phyloP scores from a whole-genome alignment of 495 filamentous ascomycete genomes.

The Penicillium silybi region DNA sequence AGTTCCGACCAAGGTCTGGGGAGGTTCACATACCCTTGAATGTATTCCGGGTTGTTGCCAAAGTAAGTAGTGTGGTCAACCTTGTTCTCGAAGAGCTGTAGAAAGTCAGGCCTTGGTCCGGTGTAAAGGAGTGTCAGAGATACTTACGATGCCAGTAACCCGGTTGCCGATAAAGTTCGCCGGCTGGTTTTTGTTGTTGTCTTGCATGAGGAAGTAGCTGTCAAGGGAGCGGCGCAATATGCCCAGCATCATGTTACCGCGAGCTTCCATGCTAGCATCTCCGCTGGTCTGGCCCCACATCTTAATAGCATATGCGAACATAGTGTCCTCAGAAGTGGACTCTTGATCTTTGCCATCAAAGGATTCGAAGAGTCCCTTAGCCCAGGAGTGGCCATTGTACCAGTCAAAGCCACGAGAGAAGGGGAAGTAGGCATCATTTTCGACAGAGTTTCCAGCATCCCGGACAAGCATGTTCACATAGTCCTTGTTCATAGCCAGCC shows the following conservation, averaged over 20 bases:
- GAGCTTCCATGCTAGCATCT: constrained; percentile 77
- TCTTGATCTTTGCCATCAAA: constrained; percentile 91
- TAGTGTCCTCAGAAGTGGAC: constrained; percentile 83
- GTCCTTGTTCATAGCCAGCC: constrained; percentile 67
- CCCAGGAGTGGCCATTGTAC: constrained; percentile 95
- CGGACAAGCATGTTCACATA: constrained; percentile 79
- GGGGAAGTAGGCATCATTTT: constrained; percentile 72
- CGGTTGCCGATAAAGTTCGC: constrained; percentile 74
- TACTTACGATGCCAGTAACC: constrained; percentile 74
- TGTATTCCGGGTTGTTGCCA: constrained; percentile 71
- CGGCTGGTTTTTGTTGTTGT: constrained; percentile 71
- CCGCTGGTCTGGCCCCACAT: constrained; percentile 83
- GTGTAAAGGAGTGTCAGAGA: not conserved
- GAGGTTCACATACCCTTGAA: constrained; percentile 60
- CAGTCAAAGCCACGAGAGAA: constrained; percentile 88
- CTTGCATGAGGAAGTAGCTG: constrained; percentile 76
- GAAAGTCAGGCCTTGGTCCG: constrained; percentile 9
- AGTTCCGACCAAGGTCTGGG: not conserved
- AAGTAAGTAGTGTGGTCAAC: constrained; percentile 95
- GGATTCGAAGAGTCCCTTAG: constrained; percentile 89
- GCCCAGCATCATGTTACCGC: constrained; percentile 80
- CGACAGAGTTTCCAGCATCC: constrained; percentile 73
- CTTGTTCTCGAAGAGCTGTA: constrained; percentile 91
- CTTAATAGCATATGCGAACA: constrained; percentile 85
- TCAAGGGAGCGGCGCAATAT: constrained; percentile 65